These are phyloP conservation scores for Plasmodium gaboni DNA, from an alignment of 169 alveolate genomes.

Conservation along the genomic window DNA sequence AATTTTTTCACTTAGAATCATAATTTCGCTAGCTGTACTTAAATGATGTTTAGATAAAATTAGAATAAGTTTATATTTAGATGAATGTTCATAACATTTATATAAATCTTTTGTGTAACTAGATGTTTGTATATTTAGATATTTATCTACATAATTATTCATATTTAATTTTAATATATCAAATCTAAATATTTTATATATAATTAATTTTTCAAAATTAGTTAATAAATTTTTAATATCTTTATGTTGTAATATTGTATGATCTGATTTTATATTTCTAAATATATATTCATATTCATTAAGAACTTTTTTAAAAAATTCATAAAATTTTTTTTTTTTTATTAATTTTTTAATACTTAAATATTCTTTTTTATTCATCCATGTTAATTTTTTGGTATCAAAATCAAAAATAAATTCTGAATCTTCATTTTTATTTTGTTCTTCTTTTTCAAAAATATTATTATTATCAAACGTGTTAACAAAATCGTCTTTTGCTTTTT, in stretches of 20 bases:
- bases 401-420: constrained; percentile 24
- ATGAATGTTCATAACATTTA: constrained; percentile 74
- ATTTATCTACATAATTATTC: constrained; percentile 59
- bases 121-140: constrained; percentile 45
- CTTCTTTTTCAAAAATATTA: constrained; percentile 2
- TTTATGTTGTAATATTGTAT: constrained; percentile 66
- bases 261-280: constrained; percentile 67
- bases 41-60: constrained; percentile 49
- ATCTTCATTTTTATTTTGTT: neutral
- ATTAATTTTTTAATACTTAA: constrained; percentile 55
- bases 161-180: constrained; percentile 62
- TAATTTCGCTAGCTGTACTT: constrained; percentile 69
- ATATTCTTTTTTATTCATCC: constrained; percentile 68
- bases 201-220: constrained; percentile 57
- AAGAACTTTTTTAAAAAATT: constrained; percentile 60
- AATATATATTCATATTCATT: constrained; percentile 72
- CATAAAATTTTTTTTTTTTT: constrained; percentile 43
- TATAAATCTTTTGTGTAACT: constrained; percentile 62
- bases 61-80: constrained; percentile 54
- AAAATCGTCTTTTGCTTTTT: constrained; percentile 46
- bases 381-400: constrained; percentile 64
- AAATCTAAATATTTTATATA: constrained; percentile 67
- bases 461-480: constrained; percentile 37
- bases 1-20: constrained; percentile 65
- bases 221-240: constrained; percentile 48